Evolutionary conservation across 495 filamentous ascomycete species (phyloP), one percentile per base, ranked within the genome.

Genomic region (Penicillium longicatenatum): DNA sequence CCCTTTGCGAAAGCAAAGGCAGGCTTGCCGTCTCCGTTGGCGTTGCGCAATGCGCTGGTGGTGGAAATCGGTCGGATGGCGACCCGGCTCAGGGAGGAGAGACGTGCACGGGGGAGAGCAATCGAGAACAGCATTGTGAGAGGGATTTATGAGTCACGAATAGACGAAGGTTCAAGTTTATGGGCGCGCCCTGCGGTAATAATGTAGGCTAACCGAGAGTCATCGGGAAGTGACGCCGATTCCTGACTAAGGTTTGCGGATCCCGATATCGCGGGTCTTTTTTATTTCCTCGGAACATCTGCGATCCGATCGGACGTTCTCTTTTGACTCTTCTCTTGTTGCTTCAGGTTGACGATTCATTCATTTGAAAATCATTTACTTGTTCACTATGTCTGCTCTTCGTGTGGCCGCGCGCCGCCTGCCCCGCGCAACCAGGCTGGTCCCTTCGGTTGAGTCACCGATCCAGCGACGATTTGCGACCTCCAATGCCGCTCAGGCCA

Each of bases 351-450:
- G 33, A 22, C 26, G 14, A 26, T 29, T 37, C 16, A 19, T 48
- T n/a, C 9, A 11, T 14, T 37, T 24, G 39, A 16, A 16, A 39
- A 39, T 29, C 22, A 37, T 39, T 9, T 30, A 1, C 14, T 26
- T 48, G 24, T 30, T 21, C 19, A 21, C 11, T 45, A 45, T 69
- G 57, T 62, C 56, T 63, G 49, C 57, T 17, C 39, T 79, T 33
- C 76, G 73, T 68, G 47, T 74, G 54, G 70, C 70, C 35, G 69
- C 73, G 64, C 73, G 74, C 64, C 74, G 76, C 48, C 48, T 77
- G 43, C 76, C 73, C 64, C 62, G 70, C 54, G 66, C 68, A 46
- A 63, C 62, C 50, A 63, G 61, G 35, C 55, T 73, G 47, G 60
- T 72, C 39, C 58, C 71, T 62, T 63, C 54, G 7, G 39, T 75